phyloP scores from a whole-genome alignment of 164 flowering plant species.

The Magnolia kwangsiensis region DNA sequence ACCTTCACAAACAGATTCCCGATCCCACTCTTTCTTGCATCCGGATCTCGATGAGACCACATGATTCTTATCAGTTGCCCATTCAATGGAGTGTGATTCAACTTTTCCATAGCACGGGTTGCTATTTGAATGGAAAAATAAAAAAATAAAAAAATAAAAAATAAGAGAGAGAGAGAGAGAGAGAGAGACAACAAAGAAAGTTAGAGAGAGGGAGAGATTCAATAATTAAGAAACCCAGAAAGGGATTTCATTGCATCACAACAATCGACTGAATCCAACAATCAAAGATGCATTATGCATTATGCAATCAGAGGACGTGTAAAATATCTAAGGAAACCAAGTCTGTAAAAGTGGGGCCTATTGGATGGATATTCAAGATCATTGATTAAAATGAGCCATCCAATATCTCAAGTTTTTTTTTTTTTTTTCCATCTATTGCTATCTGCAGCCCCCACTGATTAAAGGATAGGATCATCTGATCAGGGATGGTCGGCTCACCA shows the following conservation, averaged over 20 bases:
- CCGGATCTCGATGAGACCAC: slow-evolving; percentile 73
- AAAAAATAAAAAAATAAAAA: background rate
- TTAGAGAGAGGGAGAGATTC: background rate
- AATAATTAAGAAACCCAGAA: background rate
- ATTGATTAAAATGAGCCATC: no score
- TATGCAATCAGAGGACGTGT: background rate
- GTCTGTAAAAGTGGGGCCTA: no score
- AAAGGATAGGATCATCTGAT: no score
- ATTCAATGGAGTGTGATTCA: slow-evolving; percentile 56
- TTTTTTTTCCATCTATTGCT: no score
- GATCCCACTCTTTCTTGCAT: slow-evolving; percentile 64
- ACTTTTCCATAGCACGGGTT: slow-evolving; percentile 49
- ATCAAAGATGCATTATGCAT: background rate
- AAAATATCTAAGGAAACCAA: background rate
- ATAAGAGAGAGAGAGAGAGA: no score
- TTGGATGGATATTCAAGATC: no score
- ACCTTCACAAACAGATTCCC: slow-evolving; percentile 94
- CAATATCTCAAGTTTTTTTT: no score
- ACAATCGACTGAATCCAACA: background rate
- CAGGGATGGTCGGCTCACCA: no score
- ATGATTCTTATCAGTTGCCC: slow-evolving; percentile 67
- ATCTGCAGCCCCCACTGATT: no score
- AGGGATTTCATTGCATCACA: background rate
- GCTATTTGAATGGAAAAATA: slow-evolving; percentile 34
- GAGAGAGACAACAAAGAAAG: background rate